A percentile compares a stretch with the other conserved stretches of the same genome.
Conservation (phyloP, 192 early-diverging fungal species). For the Coemansia sp. region DNA sequence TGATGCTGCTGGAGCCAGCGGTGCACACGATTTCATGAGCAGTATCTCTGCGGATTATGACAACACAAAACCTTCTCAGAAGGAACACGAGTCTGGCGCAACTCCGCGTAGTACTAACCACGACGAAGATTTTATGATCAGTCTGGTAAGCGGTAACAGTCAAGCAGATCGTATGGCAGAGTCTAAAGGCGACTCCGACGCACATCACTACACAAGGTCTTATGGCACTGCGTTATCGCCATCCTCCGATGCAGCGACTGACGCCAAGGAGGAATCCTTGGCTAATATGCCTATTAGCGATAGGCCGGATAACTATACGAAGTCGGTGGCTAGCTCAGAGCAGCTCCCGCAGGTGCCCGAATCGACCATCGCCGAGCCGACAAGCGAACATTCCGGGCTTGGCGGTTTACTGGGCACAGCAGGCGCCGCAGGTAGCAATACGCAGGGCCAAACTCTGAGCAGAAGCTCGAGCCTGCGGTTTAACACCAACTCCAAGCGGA, state of each 20-base stretch:
- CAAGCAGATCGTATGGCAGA: not conserved
- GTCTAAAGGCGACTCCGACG: not conserved
- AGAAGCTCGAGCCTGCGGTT: conserved; percentile 44
- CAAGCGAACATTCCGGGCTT: conserved; percentile 5
- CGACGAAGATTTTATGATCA: conserved; percentile 7
- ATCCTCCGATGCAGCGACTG: not conserved
- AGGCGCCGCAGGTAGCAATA: not conserved
- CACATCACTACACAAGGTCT: not conserved
- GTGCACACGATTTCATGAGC: not conserved
- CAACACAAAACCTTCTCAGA: not conserved
- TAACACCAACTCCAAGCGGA: not conserved
- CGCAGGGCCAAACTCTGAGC: conserved; percentile 14
- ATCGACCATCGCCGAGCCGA: conserved; percentile 7
- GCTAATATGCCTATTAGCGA: too few relatives aligned
- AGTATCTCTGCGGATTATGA: not conserved
- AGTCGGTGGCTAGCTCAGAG: too few relatives aligned
- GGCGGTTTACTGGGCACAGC: not conserved
- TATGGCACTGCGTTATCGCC: not conserved
- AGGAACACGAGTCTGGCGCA: not conserved
- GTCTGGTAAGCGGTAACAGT: not conserved
- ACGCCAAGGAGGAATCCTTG: too few relatives aligned
- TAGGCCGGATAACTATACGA: too few relatives aligned
- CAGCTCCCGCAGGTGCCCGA: too few relatives aligned
- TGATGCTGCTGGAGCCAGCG: too few relatives aligned
- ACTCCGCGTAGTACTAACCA: too few relatives aligned